Evolutionary conservation across 2,329 filamentous ascomycete species (phyloP).

Genomic region (Kalmusia sp.): DNA sequence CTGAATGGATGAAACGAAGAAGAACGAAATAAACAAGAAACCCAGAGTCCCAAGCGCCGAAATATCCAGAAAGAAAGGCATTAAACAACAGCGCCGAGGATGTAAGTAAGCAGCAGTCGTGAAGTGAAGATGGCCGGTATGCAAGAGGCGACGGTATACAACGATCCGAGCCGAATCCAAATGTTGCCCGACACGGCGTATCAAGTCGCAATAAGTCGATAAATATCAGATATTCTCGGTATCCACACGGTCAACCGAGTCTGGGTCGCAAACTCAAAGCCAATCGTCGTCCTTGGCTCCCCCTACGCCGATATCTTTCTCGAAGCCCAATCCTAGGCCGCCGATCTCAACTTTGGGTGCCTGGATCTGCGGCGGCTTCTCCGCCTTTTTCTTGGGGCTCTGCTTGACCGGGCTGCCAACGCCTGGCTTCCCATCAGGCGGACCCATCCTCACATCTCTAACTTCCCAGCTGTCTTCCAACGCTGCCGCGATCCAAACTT

Average conservation of each 20-base stretch:
- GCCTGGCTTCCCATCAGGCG: conserved; percentile 45
- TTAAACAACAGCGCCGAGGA: background rate
- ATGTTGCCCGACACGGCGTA: background rate
- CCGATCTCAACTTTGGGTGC: conserved; percentile 47
- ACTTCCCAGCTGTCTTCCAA: conserved; percentile 89
- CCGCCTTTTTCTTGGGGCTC: conserved; percentile 51
- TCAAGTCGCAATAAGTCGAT: background rate
- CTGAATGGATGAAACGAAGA: background rate
- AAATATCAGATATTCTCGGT: background rate
- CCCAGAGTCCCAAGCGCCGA: background rate
- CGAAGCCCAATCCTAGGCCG: conserved; percentile 37
- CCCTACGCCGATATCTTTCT: conserved; percentile 34
- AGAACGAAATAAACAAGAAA: background rate
- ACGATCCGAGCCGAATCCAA: background rate
- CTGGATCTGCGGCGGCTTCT: conserved; percentile 45
- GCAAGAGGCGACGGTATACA: background rate
- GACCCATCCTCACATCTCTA: conserved; percentile 77
- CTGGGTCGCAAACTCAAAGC: conserved; percentile 29
- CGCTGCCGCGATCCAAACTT: conserved; percentile 89
- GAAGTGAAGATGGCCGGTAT: background rate
- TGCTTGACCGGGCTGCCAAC: conserved; percentile 43
- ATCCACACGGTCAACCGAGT: background rate
- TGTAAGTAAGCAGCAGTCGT: background rate
- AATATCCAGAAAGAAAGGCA: background rate
- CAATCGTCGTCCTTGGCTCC: conserved; percentile 36